Evolutionary conservation across 164 flowering plant genomes (phyloP).

Genomic region (Umbellularia californica): DNA sequence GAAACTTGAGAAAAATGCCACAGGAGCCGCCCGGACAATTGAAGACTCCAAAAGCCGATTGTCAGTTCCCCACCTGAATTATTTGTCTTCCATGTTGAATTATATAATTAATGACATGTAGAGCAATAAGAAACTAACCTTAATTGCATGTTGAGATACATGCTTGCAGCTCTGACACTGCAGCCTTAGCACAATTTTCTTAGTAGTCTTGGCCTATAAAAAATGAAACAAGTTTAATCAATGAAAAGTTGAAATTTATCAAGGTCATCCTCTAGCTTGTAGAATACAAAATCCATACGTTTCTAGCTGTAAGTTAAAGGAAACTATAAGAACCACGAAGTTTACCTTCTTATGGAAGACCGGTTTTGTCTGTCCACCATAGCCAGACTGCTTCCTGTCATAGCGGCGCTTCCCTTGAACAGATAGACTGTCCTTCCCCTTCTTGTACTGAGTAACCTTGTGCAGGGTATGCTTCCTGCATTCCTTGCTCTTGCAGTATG

Average conservation of each 20-base stretch:
- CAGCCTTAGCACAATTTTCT: conserved; percentile 19
- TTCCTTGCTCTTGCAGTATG: conserved; percentile 20
- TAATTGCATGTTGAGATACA: conserved; percentile 19
- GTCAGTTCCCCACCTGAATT: too few relatives aligned
- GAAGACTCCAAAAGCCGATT: too few relatives aligned
- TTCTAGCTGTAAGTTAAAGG: too few relatives aligned
- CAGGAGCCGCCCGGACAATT: too few relatives aligned
- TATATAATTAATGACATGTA: too few relatives aligned
- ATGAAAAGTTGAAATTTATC: neutral
- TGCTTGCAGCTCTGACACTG: conserved; percentile 24
- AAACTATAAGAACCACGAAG: neutral
- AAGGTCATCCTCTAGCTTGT: neutral
- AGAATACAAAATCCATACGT: too few relatives aligned
- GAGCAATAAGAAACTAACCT: conserved; percentile 5
- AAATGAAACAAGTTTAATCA: neutral
- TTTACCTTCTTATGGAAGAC: conserved; percentile 20
- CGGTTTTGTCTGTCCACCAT: conserved; percentile 20
- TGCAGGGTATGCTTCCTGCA: conserved; percentile 20
- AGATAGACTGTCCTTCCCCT: conserved; percentile 18
- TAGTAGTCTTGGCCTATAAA: conserved; percentile 15
- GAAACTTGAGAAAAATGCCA: too few relatives aligned
- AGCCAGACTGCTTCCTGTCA: conserved; percentile 19
- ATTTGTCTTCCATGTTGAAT: too few relatives aligned
- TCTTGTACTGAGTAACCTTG: conserved; percentile 21
- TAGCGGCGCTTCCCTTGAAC: conserved; percentile 19